Conservation (phyloP, 2,329 filamentous ascomycete genomes). For the Penicillium sumatraense region DNA sequence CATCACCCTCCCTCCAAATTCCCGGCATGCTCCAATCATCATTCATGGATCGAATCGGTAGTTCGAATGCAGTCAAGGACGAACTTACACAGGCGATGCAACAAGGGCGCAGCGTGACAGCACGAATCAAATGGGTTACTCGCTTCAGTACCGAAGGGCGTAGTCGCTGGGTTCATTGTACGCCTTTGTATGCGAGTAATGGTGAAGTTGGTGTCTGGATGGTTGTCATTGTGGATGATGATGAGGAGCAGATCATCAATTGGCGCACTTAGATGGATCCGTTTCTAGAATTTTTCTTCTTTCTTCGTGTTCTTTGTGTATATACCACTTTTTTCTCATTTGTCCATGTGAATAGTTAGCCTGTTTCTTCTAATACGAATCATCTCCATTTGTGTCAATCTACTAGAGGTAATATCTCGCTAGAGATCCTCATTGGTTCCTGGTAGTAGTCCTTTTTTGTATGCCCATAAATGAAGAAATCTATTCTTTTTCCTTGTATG, state of each 20-base stretch:
- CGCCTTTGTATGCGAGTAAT: constrained; percentile 69
- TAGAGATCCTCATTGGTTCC: no score
- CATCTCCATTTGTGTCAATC: no score
- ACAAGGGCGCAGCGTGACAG: constrained; percentile 72
- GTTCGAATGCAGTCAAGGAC: constrained; percentile 56
- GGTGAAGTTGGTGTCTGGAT: constrained; percentile 78
- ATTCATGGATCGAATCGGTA: constrained; percentile 50
- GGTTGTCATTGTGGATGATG: constrained; percentile 73
- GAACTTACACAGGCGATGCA: constrained; percentile 65
- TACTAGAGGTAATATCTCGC: no score
- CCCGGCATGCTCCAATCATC: constrained; percentile 69
- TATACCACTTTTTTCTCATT: not conserved
- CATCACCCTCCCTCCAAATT: constrained; percentile 68
- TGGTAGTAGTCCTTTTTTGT: no score
- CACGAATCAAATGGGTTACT: constrained; percentile 73
- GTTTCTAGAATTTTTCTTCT: not conserved
- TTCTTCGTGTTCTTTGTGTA: not conserved
- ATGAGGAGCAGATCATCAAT: constrained; percentile 41
- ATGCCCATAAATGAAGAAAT: not conserved
- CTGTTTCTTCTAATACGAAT: not conserved
- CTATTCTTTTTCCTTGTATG: not conserved
- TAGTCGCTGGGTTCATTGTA: constrained; percentile 77
- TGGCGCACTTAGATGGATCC: constrained; percentile 15
- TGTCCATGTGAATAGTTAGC: not conserved
- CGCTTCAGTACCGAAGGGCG: constrained; percentile 61